Base-by-base conservation (phyloP, 2,329 filamentous ascomycete genomes). In the Bipolaris cookei region DNA sequence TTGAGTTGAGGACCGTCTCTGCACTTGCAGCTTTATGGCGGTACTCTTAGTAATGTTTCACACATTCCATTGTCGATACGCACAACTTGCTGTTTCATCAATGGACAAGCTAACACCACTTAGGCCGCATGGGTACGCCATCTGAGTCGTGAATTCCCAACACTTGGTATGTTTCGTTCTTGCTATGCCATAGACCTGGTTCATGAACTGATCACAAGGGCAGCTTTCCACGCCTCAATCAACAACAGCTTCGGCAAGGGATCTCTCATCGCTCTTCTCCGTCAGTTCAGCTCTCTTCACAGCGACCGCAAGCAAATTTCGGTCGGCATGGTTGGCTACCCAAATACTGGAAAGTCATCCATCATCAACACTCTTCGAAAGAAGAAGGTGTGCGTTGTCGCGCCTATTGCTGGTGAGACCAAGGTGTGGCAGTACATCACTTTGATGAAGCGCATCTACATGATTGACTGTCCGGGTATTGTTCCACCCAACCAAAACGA, bases 41-140 rank as follows among this genome's bases (percentile, higher is more conserved):
- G 85, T 85, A 83, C 90, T 98, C 95, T 96, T 99, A 99, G 95
- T 98, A 90, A 91, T 90, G 91, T 90, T 89, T 90, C 93, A 94
- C 86, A 99, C 89, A 93, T 87, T 68, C 68, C 61, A 58, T 69
- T 72, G 64, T 67, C 60, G 66, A 52, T 6, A 13, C 21, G 30
- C 4, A 30, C 3, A 58, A 59, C 25, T 28, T 68, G 72, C 65
- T 55, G n/a, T 37, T 45, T 53, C 37, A 47, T 56, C 28, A 25
- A 59, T 43, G 58, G 46, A 54, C 16, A 39, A 43, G 66, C 69
- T 73, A 70, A 75, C 63, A 45, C 51, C 39, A 23, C 45, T 62
- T 76, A 98, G 95, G 94, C 95, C 70, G 87, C 90, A 59, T 99
- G 95, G 95, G 94, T 99, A 51, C 89, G 91, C 64, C 80, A 86